phyloP scores from a whole-genome alignment of 2,329 filamentous ascomycete species.

The Penicillium psychrosexuale region DNA sequence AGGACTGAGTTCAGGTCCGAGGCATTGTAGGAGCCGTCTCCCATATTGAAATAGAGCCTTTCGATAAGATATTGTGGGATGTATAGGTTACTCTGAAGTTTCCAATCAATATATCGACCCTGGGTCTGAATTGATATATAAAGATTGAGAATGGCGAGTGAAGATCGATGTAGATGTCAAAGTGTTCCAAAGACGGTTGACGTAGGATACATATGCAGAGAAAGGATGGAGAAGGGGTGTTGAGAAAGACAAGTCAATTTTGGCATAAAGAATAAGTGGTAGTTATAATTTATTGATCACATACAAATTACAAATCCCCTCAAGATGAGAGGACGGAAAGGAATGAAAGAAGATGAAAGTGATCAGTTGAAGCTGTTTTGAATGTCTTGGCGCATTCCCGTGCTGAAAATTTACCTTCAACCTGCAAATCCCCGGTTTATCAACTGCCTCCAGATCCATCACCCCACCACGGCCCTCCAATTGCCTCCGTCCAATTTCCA shows the following conservation, averaged over 20 bases:
- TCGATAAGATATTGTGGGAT: neutral
- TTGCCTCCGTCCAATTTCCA: neutral
- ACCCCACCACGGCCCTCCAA: conserved; percentile 7
- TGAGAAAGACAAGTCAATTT: neutral
- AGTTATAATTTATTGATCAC: neutral
- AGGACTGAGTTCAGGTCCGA: conserved; percentile 43
- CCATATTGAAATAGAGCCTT: conserved; percentile 12
- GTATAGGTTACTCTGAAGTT: neutral
- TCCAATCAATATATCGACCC: neutral
- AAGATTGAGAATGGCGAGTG: neutral
- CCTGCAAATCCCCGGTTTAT: conserved; percentile 11
- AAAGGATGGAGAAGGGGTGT: neutral
- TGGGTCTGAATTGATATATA: neutral
- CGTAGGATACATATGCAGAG: neutral
- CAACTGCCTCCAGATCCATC: conserved; percentile 11
- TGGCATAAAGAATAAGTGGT: neutral
- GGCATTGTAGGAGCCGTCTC: conserved; percentile 26
- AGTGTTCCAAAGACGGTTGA: neutral
- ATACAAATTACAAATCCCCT: neutral
- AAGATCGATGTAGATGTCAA: neutral
- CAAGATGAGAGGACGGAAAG: neutral
- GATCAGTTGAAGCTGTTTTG: conserved; percentile 12
- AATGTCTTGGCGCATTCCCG: conserved; percentile 26
- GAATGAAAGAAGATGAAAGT: neutral
- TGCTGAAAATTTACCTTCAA: conserved; percentile 30